Conservation (phyloP, 805 yeast species). For the Ogataea henricii region DNA sequence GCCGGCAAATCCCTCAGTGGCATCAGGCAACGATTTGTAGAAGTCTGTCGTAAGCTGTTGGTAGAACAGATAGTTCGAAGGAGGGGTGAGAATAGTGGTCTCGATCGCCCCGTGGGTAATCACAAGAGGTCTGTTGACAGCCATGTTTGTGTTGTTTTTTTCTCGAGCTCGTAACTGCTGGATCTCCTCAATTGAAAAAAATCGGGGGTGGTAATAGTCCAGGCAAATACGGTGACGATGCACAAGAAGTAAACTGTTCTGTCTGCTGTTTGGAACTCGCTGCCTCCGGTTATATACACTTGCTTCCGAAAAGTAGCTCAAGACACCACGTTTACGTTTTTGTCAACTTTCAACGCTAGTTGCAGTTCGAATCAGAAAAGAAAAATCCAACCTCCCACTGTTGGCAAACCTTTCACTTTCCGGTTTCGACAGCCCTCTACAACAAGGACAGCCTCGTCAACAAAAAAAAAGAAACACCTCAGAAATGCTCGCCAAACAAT, state of each 20-base stretch:
- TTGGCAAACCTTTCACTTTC: constrained; percentile 6
- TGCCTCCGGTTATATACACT: constrained; percentile 2
- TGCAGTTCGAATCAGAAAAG: not conserved
- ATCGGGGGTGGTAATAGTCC: constrained; percentile 7
- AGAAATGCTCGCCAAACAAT: not conserved
- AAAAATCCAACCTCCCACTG: not conserved
- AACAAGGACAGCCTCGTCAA: constrained; percentile 11
- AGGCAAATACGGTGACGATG: constrained; percentile 1
- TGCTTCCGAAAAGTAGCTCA: constrained; percentile 2
- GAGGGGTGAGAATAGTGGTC: constrained; percentile 85
- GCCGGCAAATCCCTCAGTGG: constrained; percentile 80
- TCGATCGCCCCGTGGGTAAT: constrained; percentile 86
- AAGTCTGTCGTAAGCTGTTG: constrained; percentile 90
- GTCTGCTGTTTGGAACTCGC: constrained; percentile 1
- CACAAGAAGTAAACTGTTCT: not conserved
- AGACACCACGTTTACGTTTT: not conserved
- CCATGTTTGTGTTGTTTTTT: constrained; percentile 19
- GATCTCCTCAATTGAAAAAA: constrained; percentile 6
- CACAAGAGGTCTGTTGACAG: constrained; percentile 69
- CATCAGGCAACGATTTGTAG: constrained; percentile 69
- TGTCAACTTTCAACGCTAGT: not conserved
- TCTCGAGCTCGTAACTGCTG: constrained; percentile 7
- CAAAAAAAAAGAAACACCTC: constrained; percentile 10
- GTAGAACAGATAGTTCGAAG: constrained; percentile 73
- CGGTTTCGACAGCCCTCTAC: constrained; percentile 5